Evolutionary conservation across 2,329 filamentous ascomycete species (phyloP).

Genomic region (Exophiala sp.): DNA sequence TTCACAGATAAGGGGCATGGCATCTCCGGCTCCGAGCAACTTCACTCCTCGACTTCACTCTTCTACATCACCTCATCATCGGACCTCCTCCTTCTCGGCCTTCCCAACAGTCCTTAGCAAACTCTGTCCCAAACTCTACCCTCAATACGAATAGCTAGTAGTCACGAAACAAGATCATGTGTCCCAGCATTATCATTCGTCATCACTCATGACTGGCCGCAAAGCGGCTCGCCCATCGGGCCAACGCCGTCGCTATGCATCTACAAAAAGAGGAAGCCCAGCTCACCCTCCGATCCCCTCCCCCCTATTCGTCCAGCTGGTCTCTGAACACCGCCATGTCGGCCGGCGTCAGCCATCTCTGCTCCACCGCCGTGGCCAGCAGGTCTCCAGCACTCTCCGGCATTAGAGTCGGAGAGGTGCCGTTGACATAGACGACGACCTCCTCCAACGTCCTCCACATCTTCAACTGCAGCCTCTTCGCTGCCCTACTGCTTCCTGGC

Average conservation of each 20-base stretch:
- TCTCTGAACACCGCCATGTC: slow-evolving; percentile 26
- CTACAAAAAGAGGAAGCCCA: slow-evolving; percentile 15
- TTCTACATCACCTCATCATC: not conserved
- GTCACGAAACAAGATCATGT: not conserved
- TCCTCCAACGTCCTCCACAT: slow-evolving; percentile 22
- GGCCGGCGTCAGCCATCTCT: slow-evolving; percentile 19
- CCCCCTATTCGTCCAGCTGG: slow-evolving; percentile 19
- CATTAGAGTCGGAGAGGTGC: slow-evolving; percentile 8
- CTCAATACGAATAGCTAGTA: too few relatives aligned
- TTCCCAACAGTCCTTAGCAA: not conserved
- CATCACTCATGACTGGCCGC: slow-evolving; percentile 11
- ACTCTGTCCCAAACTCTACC: too few relatives aligned
- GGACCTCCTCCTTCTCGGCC: not conserved
- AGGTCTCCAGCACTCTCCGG: slow-evolving; percentile 20
- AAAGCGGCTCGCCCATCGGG: not conserved
- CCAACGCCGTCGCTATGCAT: slow-evolving; percentile 40
- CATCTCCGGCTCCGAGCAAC: not conserved
- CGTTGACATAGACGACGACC: slow-evolving; percentile 14
- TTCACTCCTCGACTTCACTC: too few relatives aligned
- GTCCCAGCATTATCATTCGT: slow-evolving; percentile 6
- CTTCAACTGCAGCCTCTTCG: slow-evolving; percentile 22
- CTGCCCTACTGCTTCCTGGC: slow-evolving; percentile 16
- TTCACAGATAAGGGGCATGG: too few relatives aligned
- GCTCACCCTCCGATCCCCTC: slow-evolving; percentile 34
- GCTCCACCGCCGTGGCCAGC: slow-evolving; percentile 15